Conservation (phyloP, 2,329 filamentous ascomycete species). For the Ophiostoma ulmi region DNA sequence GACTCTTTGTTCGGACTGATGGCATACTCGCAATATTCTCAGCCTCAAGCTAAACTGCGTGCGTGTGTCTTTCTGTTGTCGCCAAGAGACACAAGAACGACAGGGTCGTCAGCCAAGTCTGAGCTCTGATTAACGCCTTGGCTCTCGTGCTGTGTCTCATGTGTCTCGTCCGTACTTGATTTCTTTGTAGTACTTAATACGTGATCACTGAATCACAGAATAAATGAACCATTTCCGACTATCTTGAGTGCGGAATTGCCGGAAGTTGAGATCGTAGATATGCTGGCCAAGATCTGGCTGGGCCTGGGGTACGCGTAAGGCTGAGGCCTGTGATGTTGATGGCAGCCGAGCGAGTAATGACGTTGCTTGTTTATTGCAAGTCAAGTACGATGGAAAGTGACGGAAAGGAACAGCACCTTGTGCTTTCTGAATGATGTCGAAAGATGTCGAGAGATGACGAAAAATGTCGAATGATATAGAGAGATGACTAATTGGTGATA, state of each 20-base stretch:
- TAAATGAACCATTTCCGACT: not conserved
- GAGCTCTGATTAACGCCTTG: not conserved
- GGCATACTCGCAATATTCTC: not conserved
- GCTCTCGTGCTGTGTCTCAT: not conserved
- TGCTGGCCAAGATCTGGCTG: slow-evolving; percentile 3
- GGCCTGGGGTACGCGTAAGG: slow-evolving; percentile 4
- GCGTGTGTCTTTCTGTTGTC: not conserved
- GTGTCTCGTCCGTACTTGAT: not conserved
- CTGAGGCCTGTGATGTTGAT: not conserved
- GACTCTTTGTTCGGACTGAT: not conserved
- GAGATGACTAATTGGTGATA: not conserved
- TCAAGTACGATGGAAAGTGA: not conserved
- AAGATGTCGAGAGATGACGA: not conserved
- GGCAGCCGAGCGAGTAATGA: not conserved
- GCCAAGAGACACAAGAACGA: slow-evolving; percentile 1
- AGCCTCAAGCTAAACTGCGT: not conserved
- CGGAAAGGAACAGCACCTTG: not conserved
- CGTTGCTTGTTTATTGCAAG: not conserved
- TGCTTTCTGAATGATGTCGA: not conserved
- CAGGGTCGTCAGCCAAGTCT: slow-evolving; percentile 9
- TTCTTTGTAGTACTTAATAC: too few relatives aligned
- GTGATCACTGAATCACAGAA: too few relatives aligned
- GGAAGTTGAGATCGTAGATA: not conserved
- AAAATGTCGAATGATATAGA: not conserved
- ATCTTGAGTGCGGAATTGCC: not conserved